Conservation (phyloP, 768 basidiomycete species). For the Lactarius hengduanensis region DNA sequence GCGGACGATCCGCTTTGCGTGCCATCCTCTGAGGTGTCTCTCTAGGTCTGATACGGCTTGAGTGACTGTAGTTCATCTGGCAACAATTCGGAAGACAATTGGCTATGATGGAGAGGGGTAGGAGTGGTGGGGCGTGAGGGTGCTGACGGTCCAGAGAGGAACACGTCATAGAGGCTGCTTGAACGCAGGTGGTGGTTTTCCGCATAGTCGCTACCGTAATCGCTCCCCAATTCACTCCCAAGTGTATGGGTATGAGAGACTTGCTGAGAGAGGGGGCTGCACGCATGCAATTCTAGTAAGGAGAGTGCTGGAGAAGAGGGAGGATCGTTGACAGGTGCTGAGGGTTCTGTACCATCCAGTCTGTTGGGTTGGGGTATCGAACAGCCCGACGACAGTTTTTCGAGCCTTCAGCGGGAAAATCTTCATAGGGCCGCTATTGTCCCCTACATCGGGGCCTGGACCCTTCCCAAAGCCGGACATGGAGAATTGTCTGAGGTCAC, state of each 20-base stretch:
- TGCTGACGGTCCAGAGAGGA: slow-evolving; percentile 27
- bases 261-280: slow-evolving; percentile 13
- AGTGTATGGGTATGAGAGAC: slow-evolving; percentile 40
- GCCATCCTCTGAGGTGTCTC: slow-evolving; percentile 27
- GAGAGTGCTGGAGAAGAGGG: slow-evolving; percentile 25
- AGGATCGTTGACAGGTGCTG: slow-evolving; percentile 9
- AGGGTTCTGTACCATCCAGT: slow-evolving; percentile 10
- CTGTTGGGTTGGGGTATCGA: slow-evolving; percentile 41
- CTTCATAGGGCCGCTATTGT: slow-evolving; percentile 26
- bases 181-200: slow-evolving; percentile 49
- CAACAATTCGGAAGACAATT: slow-evolving; percentile 21
- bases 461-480: slow-evolving; percentile 29
- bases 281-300: slow-evolving; percentile 19
- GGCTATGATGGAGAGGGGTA: slow-evolving; percentile 14
- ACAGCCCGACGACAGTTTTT: slow-evolving; percentile 63
- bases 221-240: slow-evolving; percentile 57
- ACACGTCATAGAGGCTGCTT: slow-evolving; percentile 55
- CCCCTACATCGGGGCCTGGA: slow-evolving; percentile 32
- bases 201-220: slow-evolving; percentile 47
- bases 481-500: slow-evolving; percentile 33
- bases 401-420: slow-evolving; percentile 35
- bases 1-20: slow-evolving; percentile 27
- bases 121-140: slow-evolving; percentile 31
- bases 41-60: slow-evolving; percentile 19
- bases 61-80: slow-evolving; percentile 28